Conservation (phyloP, 2,329 filamentous ascomycete genomes). For the Fusarium sp. region DNA sequence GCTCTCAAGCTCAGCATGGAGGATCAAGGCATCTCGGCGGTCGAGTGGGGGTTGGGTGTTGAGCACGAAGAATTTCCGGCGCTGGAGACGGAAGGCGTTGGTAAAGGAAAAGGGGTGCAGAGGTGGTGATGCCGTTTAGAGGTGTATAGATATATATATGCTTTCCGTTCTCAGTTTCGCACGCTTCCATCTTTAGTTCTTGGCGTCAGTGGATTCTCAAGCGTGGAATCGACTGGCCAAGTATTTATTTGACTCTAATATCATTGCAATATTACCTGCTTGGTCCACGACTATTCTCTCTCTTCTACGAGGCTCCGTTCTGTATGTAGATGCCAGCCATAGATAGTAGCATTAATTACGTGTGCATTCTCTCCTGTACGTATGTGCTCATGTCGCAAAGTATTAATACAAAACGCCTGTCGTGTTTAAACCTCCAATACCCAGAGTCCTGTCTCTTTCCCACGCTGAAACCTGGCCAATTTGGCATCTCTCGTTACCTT, state of each 20-base stretch:
- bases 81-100: constrained; percentile 52
- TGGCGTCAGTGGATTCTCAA: not conserved
- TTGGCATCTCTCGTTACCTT: constrained; percentile 24
- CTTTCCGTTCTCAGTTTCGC: constrained; percentile 1
- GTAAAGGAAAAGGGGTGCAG: constrained; percentile 54
- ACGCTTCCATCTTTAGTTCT: not conserved
- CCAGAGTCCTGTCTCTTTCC: not conserved
- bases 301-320: no score
- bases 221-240: not conserved
- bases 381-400: not conserved
- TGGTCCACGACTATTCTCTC: no score
- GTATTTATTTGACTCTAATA: constrained; percentile 6
- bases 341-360: not conserved
- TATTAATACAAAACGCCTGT: not conserved
- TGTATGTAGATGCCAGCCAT: not conserved
- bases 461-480: constrained; percentile 2
- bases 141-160: not conserved
- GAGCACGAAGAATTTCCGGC: constrained; percentile 53
- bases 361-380: not conserved
- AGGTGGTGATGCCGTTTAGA: constrained; percentile 38
- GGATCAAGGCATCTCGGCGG: constrained; percentile 54
- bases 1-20: constrained; percentile 68
- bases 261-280: not conserved
- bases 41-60: constrained; percentile 16
- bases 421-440: not conserved